Conservation (phyloP, 78 protist species). For the Guillardia theta region DNA sequence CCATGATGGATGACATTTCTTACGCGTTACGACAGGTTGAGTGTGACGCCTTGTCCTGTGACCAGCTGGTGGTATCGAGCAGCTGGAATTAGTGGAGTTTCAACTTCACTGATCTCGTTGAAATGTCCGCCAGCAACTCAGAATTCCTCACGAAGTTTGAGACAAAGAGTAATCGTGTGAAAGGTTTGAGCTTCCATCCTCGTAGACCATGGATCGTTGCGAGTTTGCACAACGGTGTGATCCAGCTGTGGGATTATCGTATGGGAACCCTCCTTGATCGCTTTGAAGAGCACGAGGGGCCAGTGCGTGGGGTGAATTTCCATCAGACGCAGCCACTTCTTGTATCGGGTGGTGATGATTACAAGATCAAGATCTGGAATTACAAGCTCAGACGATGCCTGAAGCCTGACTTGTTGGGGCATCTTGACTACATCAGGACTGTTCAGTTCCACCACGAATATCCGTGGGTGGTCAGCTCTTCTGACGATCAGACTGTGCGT, state of each 20-base stretch:
- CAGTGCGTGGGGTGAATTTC: conserved; percentile 97
- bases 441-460: conserved; percentile 92
- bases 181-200: conserved; percentile 97
- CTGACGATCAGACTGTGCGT: conserved; percentile 97
- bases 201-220: conserved; percentile 95
- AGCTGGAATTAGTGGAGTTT: no score
- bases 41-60: no score
- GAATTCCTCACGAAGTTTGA: conserved; percentile 74
- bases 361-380: conserved; percentile 97
- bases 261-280: conserved; percentile 92
- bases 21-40: no score
- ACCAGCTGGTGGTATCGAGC: no score
- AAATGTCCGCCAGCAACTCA: not conserved
- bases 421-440: conserved; percentile 96
- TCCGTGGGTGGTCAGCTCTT: conserved; percentile 96
- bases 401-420: conserved; percentile 93
- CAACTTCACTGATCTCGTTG: no score
- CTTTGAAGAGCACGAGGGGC: conserved; percentile 99
- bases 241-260: conserved; percentile 97
- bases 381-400: conserved; percentile 95
- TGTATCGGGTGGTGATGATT: conserved; percentile 99
- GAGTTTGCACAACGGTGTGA: conserved; percentile 91
- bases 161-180: conserved; percentile 78
- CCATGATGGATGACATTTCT: no score
- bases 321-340: conserved; percentile 96